phyloP scores from a whole-genome alignment of 2,329 filamentous ascomycete genomes.

The Fusarium sp. region DNA sequence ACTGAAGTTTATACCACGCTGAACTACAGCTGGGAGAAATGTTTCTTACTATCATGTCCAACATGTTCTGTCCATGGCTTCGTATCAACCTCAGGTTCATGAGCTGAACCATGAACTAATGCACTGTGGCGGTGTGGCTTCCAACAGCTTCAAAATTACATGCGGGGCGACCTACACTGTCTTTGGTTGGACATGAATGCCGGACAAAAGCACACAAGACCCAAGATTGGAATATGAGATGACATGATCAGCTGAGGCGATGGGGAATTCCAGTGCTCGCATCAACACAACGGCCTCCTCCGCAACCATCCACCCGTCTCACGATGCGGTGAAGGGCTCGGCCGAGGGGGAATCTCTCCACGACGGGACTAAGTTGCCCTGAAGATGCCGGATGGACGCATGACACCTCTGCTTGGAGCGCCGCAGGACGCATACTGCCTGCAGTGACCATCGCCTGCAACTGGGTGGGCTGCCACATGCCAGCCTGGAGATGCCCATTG shows the following conservation, averaged over 20 bases:
- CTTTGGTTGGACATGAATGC: slow-evolving; percentile 5
- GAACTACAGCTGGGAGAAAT: background rate
- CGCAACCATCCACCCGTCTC: slow-evolving; percentile 20
- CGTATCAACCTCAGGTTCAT: background rate
- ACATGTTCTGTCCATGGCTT: background rate
- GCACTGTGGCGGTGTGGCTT: slow-evolving; percentile 33
- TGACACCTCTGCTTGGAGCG: slow-evolving; percentile 33
- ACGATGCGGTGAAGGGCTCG: slow-evolving; percentile 33
- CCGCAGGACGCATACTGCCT: slow-evolving; percentile 26
- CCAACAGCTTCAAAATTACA: slow-evolving; percentile 23
- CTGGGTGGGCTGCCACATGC: slow-evolving; percentile 28
- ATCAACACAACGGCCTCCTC: slow-evolving; percentile 20
- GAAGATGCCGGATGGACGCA: slow-evolving; percentile 33
- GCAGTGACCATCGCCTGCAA: slow-evolving; percentile 5
- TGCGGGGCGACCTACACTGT: slow-evolving; percentile 8
- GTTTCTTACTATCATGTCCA: background rate
- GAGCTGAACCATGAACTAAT: background rate
- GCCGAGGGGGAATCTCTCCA: slow-evolving; percentile 22
- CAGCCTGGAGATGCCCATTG: slow-evolving; percentile 22
- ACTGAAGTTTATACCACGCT: background rate
- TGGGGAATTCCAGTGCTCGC: slow-evolving; percentile 20
- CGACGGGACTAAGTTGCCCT: background rate
- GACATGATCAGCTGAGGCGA: slow-evolving; percentile 32
- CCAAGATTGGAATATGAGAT: slow-evolving; percentile 26
- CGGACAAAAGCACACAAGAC: slow-evolving; percentile 6